A percentile compares a stretch with the other conserved stretches of the same genome.
phyloP scores from a whole-genome alignment of 345 rosid species.

The Gossypium anomalum region DNA sequence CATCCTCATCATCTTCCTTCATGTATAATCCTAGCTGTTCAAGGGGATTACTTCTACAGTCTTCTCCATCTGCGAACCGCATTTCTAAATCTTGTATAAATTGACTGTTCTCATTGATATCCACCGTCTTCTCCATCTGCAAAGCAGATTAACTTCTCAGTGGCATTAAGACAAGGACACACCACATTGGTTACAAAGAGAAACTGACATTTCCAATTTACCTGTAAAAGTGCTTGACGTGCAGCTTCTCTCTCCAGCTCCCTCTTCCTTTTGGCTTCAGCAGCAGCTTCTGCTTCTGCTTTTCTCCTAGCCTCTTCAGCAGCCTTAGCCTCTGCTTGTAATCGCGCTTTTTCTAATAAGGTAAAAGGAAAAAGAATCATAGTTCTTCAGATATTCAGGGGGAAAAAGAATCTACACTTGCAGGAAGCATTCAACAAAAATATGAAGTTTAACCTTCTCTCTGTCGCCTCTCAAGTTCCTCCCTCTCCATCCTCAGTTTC shows the following conservation, averaged over 20 bases:
- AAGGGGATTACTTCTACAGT: conserved; percentile 54
- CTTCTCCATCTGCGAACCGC: conserved; percentile 45
- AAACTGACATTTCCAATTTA: conserved; percentile 13
- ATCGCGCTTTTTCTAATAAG: conserved; percentile 62
- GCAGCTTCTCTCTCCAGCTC: conserved; percentile 88
- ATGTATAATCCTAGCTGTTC: conserved; percentile 80
- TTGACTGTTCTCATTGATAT: conserved; percentile 69
- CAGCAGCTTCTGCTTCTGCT: conserved; percentile 76
- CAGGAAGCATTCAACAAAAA: neutral
- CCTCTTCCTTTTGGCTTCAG: conserved; percentile 68
- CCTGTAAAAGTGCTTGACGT: conserved; percentile 77
- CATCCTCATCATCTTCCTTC: conserved; percentile 71
- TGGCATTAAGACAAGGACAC: neutral
- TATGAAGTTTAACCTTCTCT: conserved; percentile 50
- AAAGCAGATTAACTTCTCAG: conserved; percentile 16
- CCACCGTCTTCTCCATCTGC: conserved; percentile 96
- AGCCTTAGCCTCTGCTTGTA: conserved; percentile 83
- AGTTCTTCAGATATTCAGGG: conserved; percentile 6
- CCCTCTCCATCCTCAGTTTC: conserved; percentile 62
- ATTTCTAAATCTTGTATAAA: conserved; percentile 83
- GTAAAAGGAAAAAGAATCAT: neutral
- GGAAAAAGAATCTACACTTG: conserved; percentile 8
- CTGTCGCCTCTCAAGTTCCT: conserved; percentile 71
- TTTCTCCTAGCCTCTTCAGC: conserved; percentile 73
- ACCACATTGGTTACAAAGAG: neutral